Conservation (phyloP, 2,329 filamentous ascomycete genomes). For the Aspergillus udagawae region DNA sequence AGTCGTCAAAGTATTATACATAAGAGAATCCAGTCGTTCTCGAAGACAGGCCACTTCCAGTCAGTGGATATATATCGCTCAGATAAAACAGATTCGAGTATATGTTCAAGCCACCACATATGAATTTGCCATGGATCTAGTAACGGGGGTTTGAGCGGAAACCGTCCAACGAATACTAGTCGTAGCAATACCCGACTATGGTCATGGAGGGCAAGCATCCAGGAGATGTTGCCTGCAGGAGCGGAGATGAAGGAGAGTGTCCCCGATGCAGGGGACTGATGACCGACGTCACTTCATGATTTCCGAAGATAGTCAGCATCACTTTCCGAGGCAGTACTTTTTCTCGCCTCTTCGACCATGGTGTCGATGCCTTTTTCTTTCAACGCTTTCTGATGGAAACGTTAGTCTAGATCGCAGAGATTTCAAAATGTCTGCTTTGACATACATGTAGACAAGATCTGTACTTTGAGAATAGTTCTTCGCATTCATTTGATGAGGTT, state of each 20-base stretch:
- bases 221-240: not conserved
- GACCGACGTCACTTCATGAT: slow-evolving; percentile 11
- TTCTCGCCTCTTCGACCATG: slow-evolving; percentile 84
- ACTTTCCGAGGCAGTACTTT: slow-evolving; percentile 76
- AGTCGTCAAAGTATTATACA: not conserved
- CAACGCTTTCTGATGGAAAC: slow-evolving; percentile 63
- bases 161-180: not conserved
- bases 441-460: slow-evolving; percentile 77
- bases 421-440: not conserved
- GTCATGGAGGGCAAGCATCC: not conserved
- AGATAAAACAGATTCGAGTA: not conserved
- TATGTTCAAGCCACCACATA: not conserved
- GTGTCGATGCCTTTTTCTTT: slow-evolving; percentile 89
- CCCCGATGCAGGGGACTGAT: not conserved
- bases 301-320: slow-evolving; percentile 64
- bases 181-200: not conserved
- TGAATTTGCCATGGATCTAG: not conserved
- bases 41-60: not conserved
- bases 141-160: not conserved
- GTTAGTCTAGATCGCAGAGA: not conserved
- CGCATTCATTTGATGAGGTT: slow-evolving; percentile 81
- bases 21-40: not conserved
- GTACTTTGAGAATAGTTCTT: slow-evolving; percentile 80
- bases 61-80: not conserved
- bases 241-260: not conserved